These are phyloP conservation scores for Halophytophthora polymorphica DNA, from an alignment of 352 stramenopile genomes.

Conservation along the genomic window DNA sequence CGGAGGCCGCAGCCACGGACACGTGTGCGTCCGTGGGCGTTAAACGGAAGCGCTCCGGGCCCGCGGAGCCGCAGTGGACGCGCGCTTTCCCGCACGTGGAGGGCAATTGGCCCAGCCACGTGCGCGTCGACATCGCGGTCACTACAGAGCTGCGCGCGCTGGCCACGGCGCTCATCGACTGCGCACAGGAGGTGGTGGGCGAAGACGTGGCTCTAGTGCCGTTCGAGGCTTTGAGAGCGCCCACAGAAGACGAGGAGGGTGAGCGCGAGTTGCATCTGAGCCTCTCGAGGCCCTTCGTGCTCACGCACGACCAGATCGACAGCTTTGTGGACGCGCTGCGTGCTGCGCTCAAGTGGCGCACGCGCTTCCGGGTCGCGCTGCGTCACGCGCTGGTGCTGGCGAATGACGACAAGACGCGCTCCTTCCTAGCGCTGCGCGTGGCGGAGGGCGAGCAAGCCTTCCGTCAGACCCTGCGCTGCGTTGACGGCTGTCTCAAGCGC, in stretches of 20 bases:
- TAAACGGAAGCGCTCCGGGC: constrained; percentile 43
- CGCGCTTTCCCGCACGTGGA: constrained; percentile 72
- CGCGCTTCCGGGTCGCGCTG: constrained; percentile 49
- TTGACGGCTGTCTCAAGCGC: constrained; percentile 58
- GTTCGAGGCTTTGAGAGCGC: constrained; percentile 16
- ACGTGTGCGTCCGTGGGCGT: constrained; percentile 3
- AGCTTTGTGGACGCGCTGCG: constrained; percentile 63
- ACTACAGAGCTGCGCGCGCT: constrained; percentile 23
- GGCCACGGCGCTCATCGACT: constrained; percentile 22
- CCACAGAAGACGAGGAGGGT: constrained; percentile 1
- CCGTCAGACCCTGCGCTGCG: constrained; percentile 40
- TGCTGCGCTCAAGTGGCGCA: constrained; percentile 64
- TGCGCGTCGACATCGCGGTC: constrained; percentile 46
- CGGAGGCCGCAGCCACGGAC: neutral
- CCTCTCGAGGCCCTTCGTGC: constrained; percentile 72
- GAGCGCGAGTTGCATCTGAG: constrained; percentile 52
- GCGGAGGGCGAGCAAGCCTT: constrained; percentile 31
- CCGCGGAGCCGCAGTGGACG: constrained; percentile 37
- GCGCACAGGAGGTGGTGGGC: constrained; percentile 27
- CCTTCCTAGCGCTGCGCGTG: constrained; percentile 64
- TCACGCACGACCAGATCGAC: constrained; percentile 68
- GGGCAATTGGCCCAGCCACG: constrained; percentile 81
- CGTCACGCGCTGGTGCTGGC: constrained; percentile 38
- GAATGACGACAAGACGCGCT: constrained; percentile 76
- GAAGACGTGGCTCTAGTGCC: constrained; percentile 31